Evolutionary conservation across 2,329 filamentous ascomycete species (phyloP), one percentile per base, ranked within the genome.

Genomic region (Nothophoma quercina): DNA sequence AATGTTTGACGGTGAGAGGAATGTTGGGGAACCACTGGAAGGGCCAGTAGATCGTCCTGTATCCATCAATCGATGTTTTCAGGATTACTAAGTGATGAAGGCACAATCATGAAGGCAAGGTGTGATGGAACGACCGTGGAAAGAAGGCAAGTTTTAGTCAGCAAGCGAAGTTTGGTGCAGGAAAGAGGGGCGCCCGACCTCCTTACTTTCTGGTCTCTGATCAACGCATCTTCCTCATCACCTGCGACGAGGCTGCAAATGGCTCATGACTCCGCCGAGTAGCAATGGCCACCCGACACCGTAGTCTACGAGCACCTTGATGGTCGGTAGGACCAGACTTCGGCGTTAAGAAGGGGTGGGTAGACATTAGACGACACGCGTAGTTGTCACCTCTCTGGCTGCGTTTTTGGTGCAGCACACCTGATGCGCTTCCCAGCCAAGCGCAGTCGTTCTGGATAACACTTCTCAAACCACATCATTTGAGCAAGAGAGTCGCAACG

Each of bases 221-320:
- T 30, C 18, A 22, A 18, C 8, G 28, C 29, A 23, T 25, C 40
- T 19, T 21, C 8, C 13, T 33, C 28, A 32, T 38, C 26, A 23
- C 16, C 18, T 26, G 18, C 23, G 19, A 25, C 8, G 13, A 30
- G 13, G 18, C 26, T 41, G 16, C 6, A 16, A 13, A 22, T 5
- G 10, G 18, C 6, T 22, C 26, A 19, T 26, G 12, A 25, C n/a
- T 21, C 40, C 26, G 29, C 40, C 40, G 21, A 19, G 21, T 13
- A 34, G 18, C 6, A 18, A 18, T 7, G 19, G 15, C 12, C 16
- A 12, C 19, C 21, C 19, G 18, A 16, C 10, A 16, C n/a, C 9
- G 10, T n/a, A 32, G n/a, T 9, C n/a, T 28, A 15, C 29, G 35
- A 41, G 44, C 22, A 41, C 44, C 35, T 10, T 48, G 44, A 34